Conservation (phyloP, 164 flowering plant species). For the Liriodendron chinense region DNA sequence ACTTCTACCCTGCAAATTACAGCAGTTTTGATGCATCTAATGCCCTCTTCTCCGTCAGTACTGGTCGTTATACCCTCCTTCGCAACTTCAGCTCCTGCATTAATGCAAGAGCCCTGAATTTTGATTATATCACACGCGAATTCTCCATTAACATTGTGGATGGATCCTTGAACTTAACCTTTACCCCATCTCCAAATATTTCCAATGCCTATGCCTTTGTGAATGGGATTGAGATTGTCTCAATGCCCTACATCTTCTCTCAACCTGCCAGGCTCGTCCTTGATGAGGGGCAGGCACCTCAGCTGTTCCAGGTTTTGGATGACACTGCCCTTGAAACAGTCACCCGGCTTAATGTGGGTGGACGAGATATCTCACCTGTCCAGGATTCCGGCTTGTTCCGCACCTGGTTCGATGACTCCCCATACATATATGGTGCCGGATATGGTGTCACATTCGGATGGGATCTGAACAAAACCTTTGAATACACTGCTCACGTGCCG, state of each 20-base stretch:
- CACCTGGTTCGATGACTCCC: constrained; percentile 49
- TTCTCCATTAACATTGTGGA: constrained; percentile 29
- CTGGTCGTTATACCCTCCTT: constrained; percentile 49
- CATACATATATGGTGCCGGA: constrained; percentile 32
- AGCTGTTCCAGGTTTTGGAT: constrained; percentile 38
- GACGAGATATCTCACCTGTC: constrained; percentile 34
- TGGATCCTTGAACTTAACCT: constrained; percentile 31
- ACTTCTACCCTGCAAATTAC: constrained; percentile 49
- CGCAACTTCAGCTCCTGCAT: constrained; percentile 56
- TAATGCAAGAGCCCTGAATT: constrained; percentile 49
- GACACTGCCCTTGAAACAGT: constrained; percentile 65
- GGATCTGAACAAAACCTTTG: background rate
- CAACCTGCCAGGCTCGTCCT: constrained; percentile 19
- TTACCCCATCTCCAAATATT: constrained; percentile 36
- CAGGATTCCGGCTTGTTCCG: constrained; percentile 29
- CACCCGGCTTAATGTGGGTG: constrained; percentile 82
- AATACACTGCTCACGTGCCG: background rate
- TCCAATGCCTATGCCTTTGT: constrained; percentile 65
- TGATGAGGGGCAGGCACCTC: constrained; percentile 28
- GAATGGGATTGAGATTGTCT: constrained; percentile 86
- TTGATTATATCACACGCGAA: constrained; percentile 45
- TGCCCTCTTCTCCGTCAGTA: constrained; percentile 59
- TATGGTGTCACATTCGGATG: constrained; percentile 19
- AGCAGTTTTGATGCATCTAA: constrained; percentile 12
- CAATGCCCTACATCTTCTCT: constrained; percentile 74